Evolutionary conservation across 805 yeast species (phyloP), one percentile per base, ranked within the genome.

Genomic region (Saccharomycopsis sp.): DNA sequence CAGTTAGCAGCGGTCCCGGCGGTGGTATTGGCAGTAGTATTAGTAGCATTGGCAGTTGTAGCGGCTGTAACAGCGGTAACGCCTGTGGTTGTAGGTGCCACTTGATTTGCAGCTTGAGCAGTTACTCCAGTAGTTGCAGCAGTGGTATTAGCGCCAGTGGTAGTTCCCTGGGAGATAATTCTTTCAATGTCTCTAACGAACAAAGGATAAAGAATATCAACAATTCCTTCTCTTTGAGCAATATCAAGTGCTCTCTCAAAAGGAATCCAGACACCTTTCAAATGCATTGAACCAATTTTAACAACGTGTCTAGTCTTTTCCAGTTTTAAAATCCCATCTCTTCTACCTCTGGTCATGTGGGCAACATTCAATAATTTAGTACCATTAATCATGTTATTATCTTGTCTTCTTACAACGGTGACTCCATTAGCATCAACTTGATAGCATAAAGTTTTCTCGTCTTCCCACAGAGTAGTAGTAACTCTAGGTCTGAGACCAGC

Each of bases 391-490:
- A 79, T 77, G 59, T 79, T 79, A 55, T 79, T 79, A 59, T 79
- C 86, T 35, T 82, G 85, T 51, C 86, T 65, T 53, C 86, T 64
- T 23, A 79, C 83, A 28, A 79, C 85, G 1, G 79, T 67, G 29
- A 79, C 79, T 44, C 79, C 79, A 55, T 79, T 77, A 40, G 82
- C 79, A 49, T 79, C 85, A 40, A 79, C 85, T 59, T 79, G 86
- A 59, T 79, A 79, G 56, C 86, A 79, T 36, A 79, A 64, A 1
- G 86, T 79, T 53, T 76, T 77, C 54, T 79, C 85, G 56, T 79
- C 85, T 60, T 79, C 85, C 85, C 85, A 79, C 79, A 78, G 77
- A 9, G 84, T 79, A 20, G 85, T 79, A 38, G 85, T 79, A 46
- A 79, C 78, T 51, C 81, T 67, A 6, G 83, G 85, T 27, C 82